phyloP scores from a whole-genome alignment of 176 grass and related monocot genomes.

The Neostapfia colusana region DNA sequence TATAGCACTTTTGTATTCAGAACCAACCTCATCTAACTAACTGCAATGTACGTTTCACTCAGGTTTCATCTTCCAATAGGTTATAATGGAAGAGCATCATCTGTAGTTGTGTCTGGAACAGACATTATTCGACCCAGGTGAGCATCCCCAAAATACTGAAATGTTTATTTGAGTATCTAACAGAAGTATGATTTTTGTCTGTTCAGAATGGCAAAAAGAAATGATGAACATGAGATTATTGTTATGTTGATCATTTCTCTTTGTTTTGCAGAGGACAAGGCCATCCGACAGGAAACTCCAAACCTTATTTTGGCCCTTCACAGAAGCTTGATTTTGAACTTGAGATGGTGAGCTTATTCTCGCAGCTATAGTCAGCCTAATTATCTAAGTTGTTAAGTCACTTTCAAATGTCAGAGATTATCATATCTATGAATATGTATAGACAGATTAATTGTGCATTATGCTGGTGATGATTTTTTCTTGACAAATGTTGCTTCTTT shows the following conservation, averaged over 20 bases:
- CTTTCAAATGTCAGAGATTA: not conserved
- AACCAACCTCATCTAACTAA: slow-evolving; percentile 12
- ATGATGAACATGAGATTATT: not conserved
- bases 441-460: slow-evolving; percentile 1
- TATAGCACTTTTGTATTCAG: not conserved
- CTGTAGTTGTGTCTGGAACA: slow-evolving; percentile 86
- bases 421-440: slow-evolving; percentile 6
- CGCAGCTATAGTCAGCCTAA: not conserved
- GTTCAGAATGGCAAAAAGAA: not conserved
- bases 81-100: slow-evolving; percentile 91
- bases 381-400: not conserved
- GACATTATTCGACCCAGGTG: slow-evolving; percentile 92
- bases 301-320: slow-evolving; percentile 86
- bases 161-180: not conserved
- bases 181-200: not conserved
- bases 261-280: slow-evolving; percentile 72
- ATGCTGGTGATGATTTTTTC: not conserved
- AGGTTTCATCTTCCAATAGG: slow-evolving; percentile 93
- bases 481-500: slow-evolving; percentile 44
- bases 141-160: slow-evolving; percentile 18
- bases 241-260: slow-evolving; percentile 12
- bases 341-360: slow-evolving; percentile 82
- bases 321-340: slow-evolving; percentile 98
- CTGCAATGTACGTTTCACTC: slow-evolving; percentile 27
- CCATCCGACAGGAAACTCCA: slow-evolving; percentile 56